phyloP scores from a whole-genome alignment of 148 eudicot species.

The Amaranthus cruentus region DNA sequence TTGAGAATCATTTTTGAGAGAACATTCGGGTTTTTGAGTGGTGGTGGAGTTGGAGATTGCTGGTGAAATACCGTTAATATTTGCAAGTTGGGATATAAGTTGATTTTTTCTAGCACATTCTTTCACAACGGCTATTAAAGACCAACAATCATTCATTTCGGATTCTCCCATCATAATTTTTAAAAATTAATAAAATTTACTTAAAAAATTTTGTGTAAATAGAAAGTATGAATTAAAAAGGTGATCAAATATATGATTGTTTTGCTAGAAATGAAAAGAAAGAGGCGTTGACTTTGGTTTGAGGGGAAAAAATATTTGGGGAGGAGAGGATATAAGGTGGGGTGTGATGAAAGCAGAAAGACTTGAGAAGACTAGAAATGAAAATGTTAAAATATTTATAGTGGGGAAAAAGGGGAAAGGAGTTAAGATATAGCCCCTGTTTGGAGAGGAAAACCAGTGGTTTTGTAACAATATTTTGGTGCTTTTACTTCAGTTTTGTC shows the following conservation, averaged over 20 bases:
- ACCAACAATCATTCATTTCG: slow-evolving; percentile 22
- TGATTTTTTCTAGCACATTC: slow-evolving; percentile 19
- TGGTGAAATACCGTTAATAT: background rate
- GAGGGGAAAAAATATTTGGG: background rate
- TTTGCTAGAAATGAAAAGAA: background rate
- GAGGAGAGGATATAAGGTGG: background rate
- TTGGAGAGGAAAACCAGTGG: slow-evolving; percentile 9
- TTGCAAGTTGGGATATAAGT: background rate
- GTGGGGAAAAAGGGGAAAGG: background rate
- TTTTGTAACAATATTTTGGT: slow-evolving; percentile 20
- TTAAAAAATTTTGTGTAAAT: too few species aligned
- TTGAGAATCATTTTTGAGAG: background rate
- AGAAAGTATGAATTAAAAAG: too few species aligned
- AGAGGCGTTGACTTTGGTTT: slow-evolving; percentile 25
- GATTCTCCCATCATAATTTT: background rate
- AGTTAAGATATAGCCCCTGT: background rate
- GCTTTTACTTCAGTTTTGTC: slow-evolving; percentile 16
- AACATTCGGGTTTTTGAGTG: background rate
- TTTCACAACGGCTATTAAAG: slow-evolving; percentile 20
- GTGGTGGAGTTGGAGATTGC: background rate
- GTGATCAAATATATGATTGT: too few species aligned
- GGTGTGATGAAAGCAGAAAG: slow-evolving; percentile 6
- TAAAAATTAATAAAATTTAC: too few species aligned
- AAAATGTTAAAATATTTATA: slow-evolving; percentile 28
- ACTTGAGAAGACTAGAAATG: slow-evolving; percentile 2